Conservation (phyloP, 768 basidiomycete genomes). For the Favolaschia claudopus region DNA sequence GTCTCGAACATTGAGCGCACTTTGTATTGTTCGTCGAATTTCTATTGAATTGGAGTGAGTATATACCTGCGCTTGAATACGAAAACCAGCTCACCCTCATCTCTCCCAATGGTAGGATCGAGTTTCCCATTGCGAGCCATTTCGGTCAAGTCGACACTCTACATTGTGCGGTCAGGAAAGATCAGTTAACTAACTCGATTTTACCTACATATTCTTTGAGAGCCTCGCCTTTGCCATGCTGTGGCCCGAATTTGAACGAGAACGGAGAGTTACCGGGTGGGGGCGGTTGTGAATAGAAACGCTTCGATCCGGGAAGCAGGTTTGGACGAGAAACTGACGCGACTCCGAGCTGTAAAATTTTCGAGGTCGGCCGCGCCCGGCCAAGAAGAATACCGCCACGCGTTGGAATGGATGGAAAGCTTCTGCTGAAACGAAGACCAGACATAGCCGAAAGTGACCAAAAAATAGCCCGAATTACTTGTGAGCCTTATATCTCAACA, state of each 20-base stretch:
- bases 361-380: background rate
- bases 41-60: slow-evolving; percentile 50
- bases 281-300: slow-evolving; percentile 59
- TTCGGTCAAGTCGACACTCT: slow-evolving; percentile 88
- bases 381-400: too few species aligned
- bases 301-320: slow-evolving; percentile 20
- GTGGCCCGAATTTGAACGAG: slow-evolving; percentile 59
- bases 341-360: background rate
- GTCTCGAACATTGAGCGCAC: slow-evolving; percentile 48
- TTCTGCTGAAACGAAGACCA: too few species aligned
- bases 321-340: background rate
- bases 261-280: slow-evolving; percentile 26
- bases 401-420: too few species aligned
- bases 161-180: background rate
- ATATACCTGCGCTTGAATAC: background rate
- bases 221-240: slow-evolving; percentile 83
- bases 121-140: slow-evolving; percentile 85
- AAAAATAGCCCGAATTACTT: too few species aligned
- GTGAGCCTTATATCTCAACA: too few species aligned
- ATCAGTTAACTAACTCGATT: slow-evolving; percentile 1
- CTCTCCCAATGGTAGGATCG: slow-evolving; percentile 90
- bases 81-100: slow-evolving; percentile 61
- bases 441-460: too few species aligned
- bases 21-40: slow-evolving; percentile 91
- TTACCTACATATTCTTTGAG: slow-evolving; percentile 72